Conservation (phyloP, 1,139 yeast genomes). For the Protomyces macrosporus region DNA sequence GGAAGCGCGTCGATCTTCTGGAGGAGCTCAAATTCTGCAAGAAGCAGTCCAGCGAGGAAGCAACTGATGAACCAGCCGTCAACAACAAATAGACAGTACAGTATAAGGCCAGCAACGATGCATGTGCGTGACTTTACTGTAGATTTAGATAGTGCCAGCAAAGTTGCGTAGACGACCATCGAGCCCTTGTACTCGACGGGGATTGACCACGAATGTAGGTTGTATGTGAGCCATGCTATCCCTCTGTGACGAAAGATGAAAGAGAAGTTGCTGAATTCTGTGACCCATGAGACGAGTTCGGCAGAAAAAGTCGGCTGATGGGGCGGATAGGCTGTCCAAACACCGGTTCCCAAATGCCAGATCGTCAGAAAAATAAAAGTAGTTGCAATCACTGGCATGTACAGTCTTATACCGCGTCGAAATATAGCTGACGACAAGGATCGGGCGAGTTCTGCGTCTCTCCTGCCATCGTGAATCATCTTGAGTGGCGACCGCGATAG, state of each 20-base stretch:
- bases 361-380: conserved; percentile 22
- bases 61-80: conserved; percentile 23
- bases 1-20: conserved; percentile 1
- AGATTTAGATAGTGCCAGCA: conserved; percentile 5
- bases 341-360: conserved; percentile 15
- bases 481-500: conserved; percentile 14
- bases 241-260: conserved; percentile 14
- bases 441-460: conserved; percentile 2
- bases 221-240: conserved; percentile 19
- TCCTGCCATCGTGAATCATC: conserved; percentile 15
- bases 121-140: conserved; percentile 8
- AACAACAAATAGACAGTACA: conserved; percentile 14
- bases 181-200: conserved; percentile 21
- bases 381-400: conserved; percentile 20
- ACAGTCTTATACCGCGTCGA: conserved; percentile 12
- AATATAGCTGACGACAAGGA: conserved; percentile 13
- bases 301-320: conserved; percentile 6
- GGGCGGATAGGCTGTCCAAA: conserved; percentile 21
- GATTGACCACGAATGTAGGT: conserved; percentile 24
- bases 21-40: conserved; percentile 20
- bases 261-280: conserved; percentile 15
- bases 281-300: conserved; percentile 10
- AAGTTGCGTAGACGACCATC: conserved; percentile 9
- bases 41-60: conserved; percentile 13
- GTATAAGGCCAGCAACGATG: conserved; percentile 5